Evolutionary conservation across 1,139 yeast species (phyloP).

Genomic region (Pichia sp.): DNA sequence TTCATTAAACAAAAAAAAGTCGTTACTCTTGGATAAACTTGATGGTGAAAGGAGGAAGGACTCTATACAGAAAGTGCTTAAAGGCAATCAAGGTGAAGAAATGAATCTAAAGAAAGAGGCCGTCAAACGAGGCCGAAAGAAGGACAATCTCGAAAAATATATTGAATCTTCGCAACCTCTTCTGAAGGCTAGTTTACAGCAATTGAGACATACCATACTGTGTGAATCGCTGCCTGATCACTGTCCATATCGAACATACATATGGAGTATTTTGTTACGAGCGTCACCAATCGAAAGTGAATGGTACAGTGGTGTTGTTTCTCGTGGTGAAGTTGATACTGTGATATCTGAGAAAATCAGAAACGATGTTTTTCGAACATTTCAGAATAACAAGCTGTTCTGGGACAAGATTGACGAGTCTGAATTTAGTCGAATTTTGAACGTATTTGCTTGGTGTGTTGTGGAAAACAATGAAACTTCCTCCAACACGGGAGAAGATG

Average conservation of each 20-base stretch:
- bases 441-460: constrained; percentile 49
- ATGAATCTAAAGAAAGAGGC: not conserved
- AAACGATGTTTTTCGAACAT: constrained; percentile 82
- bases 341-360: constrained; percentile 59
- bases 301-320: constrained; percentile 47
- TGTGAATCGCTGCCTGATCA: constrained; percentile 63
- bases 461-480: constrained; percentile 24
- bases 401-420: constrained; percentile 61
- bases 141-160: constrained; percentile 61
- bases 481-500: not conserved
- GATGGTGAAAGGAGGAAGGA: no score
- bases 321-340: constrained; percentile 41
- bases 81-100: no score
- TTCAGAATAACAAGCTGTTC: constrained; percentile 66
- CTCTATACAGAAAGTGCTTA: no score
- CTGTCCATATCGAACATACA: constrained; percentile 66
- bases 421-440: constrained; percentile 58
- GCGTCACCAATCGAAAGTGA: constrained; percentile 50
- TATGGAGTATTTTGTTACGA: constrained; percentile 74
- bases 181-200: constrained; percentile 64
- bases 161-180: constrained; percentile 54
- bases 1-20: no score
- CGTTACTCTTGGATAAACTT: no score
- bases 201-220: constrained; percentile 67
- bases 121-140: constrained; percentile 34